Evolutionary conservation across 2,329 filamentous ascomycete genomes (phyloP).

Genomic region (Dendrostoma leiphaemia): DNA sequence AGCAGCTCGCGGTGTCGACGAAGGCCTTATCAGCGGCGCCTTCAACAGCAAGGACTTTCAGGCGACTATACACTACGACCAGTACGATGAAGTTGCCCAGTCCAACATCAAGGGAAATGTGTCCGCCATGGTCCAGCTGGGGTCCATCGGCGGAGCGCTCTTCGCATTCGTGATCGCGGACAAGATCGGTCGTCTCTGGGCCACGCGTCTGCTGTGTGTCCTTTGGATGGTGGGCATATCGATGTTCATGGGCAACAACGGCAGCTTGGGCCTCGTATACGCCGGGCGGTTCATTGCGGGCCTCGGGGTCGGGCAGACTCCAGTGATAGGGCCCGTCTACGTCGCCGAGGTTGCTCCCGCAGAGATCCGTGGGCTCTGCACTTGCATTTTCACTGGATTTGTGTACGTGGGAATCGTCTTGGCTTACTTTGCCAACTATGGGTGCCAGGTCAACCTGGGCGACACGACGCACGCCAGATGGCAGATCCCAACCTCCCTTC

Average conservation of each 20-base stretch:
- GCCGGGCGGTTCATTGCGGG: conserved; percentile 66
- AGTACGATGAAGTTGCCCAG: conserved; percentile 49
- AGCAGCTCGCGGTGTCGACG: conserved; percentile 75
- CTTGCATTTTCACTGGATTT: conserved; percentile 66
- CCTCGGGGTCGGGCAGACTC: conserved; percentile 64
- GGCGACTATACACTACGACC: conserved; percentile 53
- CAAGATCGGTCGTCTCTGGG: conserved; percentile 61
- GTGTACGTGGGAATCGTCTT: conserved; percentile 78
- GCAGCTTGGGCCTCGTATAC: conserved; percentile 56
- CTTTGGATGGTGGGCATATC: conserved; percentile 58
- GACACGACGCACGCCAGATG: conserved; percentile 47
- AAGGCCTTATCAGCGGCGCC: conserved; percentile 73
- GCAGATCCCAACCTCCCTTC: conserved; percentile 67
- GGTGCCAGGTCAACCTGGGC: conserved; percentile 48
- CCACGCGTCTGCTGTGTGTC: conserved; percentile 55
- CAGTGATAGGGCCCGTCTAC: conserved; percentile 68
- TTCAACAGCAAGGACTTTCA: conserved; percentile 67
- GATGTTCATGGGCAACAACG: conserved; percentile 56
- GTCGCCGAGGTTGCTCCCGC: conserved; percentile 71
- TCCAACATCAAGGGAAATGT: conserved; percentile 75
- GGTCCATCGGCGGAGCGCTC: conserved; percentile 69
- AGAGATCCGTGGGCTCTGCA: conserved; percentile 69
- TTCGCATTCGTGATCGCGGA: conserved; percentile 60
- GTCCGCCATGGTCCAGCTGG: conserved; percentile 78
- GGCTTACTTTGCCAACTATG: conserved; percentile 74